Evolutionary conservation across 2,329 filamentous ascomycete genomes (phyloP), one percentile per base, ranked within the genome.

Genomic region (Fusarium sulawesiense): DNA sequence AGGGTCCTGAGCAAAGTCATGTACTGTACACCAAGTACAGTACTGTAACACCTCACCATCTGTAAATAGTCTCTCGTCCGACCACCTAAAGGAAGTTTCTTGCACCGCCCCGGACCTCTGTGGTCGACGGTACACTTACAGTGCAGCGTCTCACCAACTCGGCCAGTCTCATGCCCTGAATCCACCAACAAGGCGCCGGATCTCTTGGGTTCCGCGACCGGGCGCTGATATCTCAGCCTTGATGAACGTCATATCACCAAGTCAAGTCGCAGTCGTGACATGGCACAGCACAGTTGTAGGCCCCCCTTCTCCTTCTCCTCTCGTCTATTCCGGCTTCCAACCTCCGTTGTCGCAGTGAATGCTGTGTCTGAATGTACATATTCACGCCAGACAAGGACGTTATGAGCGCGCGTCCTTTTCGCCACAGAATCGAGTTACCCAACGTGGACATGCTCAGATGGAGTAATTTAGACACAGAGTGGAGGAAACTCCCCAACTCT

Each of bases 221-320:
- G 55, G 61, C 51, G 47, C 67, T 70, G 53, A 63, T 47, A 49
- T 50, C 40, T 64, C 59, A 62, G 56, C 56, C 60, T 44, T 46
- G 27, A 56, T 30, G 40, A 41, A 74, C 55, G 61, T 73, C 72
- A 69, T 71, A 57, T 70, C 64, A 67, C 47, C 49, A 57, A 64
- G 21, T 51, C 21, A 49, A 34, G 30, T 47, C 21, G 23, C 51
- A 62, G 71, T 65, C 63, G 64, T 58, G 56, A 12, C 55, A 66
- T 46, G 61, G 37, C 55, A 61, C 66, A 67, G 60, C 64, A 50
- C 41, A 30, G 51, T 18, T 45, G 14, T 37, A 23, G 37, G 29
- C 29, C 46, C 53, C 58, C 27, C 54, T 51, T 50, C 47, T 49
- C 29, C 46, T 49, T 23, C 46, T 49, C 49, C 18, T 51, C 49